These are phyloP conservation scores for Cystofilobasidium capitatum DNA, from an alignment of 768 basidiomycete genomes.

Conservation along the genomic window DNA sequence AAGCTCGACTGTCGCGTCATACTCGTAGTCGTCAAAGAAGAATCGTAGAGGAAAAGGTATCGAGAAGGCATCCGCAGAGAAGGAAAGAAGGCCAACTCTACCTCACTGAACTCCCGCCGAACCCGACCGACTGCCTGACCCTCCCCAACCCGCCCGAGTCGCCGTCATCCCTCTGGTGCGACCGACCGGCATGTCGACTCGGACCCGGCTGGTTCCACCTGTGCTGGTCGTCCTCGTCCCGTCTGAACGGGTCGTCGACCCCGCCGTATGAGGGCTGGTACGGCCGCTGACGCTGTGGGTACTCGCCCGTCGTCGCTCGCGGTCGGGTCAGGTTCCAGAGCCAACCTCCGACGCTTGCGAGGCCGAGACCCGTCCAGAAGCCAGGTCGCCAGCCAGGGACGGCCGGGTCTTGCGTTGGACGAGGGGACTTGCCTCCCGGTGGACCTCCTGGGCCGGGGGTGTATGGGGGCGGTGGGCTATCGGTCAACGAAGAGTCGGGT, in stretches of 20 bases:
- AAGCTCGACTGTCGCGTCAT: no score
- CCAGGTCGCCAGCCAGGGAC: background rate
- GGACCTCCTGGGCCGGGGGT: background rate
- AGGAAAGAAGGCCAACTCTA: no score
- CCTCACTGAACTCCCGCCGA: conserved; percentile 13
- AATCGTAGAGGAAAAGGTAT: no score
- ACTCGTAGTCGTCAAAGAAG: no score
- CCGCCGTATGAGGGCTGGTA: background rate
- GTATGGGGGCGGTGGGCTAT: conserved; percentile 19
- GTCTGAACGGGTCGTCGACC: background rate
- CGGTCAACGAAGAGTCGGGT: no score
- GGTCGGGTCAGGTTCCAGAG: conserved; percentile 1
- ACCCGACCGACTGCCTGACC: conserved; percentile 6
- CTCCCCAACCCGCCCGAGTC: background rate
- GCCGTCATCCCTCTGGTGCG: background rate
- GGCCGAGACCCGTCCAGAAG: conserved; percentile 15
- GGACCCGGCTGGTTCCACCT: background rate
- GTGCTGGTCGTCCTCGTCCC: conserved; percentile 1
- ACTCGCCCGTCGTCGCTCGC: background rate
- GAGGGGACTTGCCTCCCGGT: background rate
- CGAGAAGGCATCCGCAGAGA: no score
- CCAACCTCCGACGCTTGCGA: background rate
- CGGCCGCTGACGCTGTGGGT: background rate
- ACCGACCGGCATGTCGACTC: conserved; percentile 12
- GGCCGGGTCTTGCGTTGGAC: background rate